phyloP scores from a whole-genome alignment of 495 filamentous ascomycete species.

The Aspergillus cristatus region DNA sequence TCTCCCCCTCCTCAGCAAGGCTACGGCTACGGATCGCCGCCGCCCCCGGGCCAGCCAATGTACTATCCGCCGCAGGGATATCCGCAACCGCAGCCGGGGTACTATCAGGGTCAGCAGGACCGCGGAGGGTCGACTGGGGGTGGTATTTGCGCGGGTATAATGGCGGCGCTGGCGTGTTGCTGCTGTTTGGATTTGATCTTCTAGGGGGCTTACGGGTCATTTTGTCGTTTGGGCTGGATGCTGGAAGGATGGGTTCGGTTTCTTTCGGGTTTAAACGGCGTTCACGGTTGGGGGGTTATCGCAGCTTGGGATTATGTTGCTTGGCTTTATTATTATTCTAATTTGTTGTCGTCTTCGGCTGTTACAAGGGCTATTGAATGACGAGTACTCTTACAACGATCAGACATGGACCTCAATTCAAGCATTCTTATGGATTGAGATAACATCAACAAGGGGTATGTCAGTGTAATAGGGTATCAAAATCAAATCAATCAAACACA shows the following conservation, averaged over 20 bases:
- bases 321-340: too few relatives aligned
- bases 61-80: slow-evolving; percentile 37
- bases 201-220: slow-evolving; percentile 13
- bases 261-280: too few relatives aligned
- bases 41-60: slow-evolving; percentile 27
- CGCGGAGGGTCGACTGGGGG: slow-evolving; percentile 21
- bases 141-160: slow-evolving; percentile 38
- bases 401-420: too few relatives aligned
- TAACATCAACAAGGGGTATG: too few relatives aligned
- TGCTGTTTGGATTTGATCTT: slow-evolving; percentile 49
- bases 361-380: too few relatives aligned
- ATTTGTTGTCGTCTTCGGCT: too few relatives aligned
- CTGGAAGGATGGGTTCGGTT: neutral
- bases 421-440: too few relatives aligned
- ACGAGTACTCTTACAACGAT: too few relatives aligned
- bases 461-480: too few relatives aligned
- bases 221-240: slow-evolving; percentile 1
- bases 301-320: too few relatives aligned
- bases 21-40: slow-evolving; percentile 22
- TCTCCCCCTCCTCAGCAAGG: slow-evolving; percentile 20
- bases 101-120: slow-evolving; percentile 23
- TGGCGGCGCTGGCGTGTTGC: slow-evolving; percentile 43
- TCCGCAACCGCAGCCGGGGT: slow-evolving; percentile 33
- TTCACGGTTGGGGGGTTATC: too few relatives aligned
- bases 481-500: too few relatives aligned